Evolutionary conservation across 768 basidiomycete genomes (phyloP), one percentile per base, ranked within the genome.

Genomic region (Lepiota subincarnata): DNA sequence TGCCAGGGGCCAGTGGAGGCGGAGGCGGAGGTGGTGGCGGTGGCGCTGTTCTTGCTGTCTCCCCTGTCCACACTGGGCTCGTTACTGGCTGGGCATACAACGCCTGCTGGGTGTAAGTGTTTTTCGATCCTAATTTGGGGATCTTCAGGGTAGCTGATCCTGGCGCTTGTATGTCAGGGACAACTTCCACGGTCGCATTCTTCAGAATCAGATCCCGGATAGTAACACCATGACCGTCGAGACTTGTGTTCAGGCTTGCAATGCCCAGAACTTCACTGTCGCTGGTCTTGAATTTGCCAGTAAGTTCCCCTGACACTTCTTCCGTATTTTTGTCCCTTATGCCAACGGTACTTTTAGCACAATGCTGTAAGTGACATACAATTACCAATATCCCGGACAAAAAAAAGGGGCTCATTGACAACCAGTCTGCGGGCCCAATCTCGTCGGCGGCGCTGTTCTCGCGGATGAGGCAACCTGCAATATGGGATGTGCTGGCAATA

Each of bases 401-500:
- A 31, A 31, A 42, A 36, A 24, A 24, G 24, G n/a, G 24, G 24
- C 31, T 51, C 34, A 26, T 1, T 36, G 39, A 28, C 52, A 38
- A 48, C 12, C 55, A 88, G 86, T 83, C 69, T 94, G 92, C 59
- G 89, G 87, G 2, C 75, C 89, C 62, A 68, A 72, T 10, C 70
- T 92, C 43, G 70, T 83, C 11, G 74, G 79, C 26, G 86, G 84
- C 8, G 89, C 87, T 1, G 79, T 75, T 1, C 44, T 60, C 13
- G 78, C 76, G 0, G 56, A 71, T 1, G 76, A 77, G 1, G 66
- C 70, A 2, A 75, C 75, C 34, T 95, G 92, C 63, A 81, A 78
- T 64, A 89, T 86, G 86, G 75, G 73, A 0, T 95, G 92, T 56
- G 76, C 76, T 14, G 92, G 89, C 19, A 84, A 83, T 54, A 36